Conservation (phyloP, 2,329 filamentous ascomycete species). For the Nemania sp. region DNA sequence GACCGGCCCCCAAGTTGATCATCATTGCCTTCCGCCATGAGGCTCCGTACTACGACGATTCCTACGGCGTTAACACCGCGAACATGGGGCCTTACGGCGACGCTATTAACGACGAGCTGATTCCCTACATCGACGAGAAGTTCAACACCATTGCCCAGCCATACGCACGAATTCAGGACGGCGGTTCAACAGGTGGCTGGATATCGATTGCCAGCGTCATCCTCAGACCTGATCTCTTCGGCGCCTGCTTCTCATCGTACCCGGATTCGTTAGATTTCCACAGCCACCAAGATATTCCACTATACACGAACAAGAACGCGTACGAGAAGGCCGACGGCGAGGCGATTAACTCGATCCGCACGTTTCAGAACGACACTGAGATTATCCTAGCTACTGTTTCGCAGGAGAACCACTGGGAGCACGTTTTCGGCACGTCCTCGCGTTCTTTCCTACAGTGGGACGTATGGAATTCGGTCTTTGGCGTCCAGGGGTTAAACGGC, state of each 20-base stretch:
- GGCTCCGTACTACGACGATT: slow-evolving; percentile 43
- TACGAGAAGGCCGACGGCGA: slow-evolving; percentile 35
- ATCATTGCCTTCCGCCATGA: slow-evolving; percentile 43
- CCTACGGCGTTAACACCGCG: slow-evolving; percentile 43
- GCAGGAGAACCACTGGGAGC: slow-evolving; percentile 46
- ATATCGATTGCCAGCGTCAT: slow-evolving; percentile 40
- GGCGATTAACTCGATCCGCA: slow-evolving; percentile 39
- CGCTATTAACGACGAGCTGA: slow-evolving; percentile 43
- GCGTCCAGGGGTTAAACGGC: slow-evolving; percentile 41
- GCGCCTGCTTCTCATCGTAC: slow-evolving; percentile 45
- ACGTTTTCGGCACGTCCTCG: slow-evolving; percentile 42
- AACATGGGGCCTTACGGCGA: slow-evolving; percentile 44
- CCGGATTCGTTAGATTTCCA: slow-evolving; percentile 43
- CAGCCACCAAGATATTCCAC: slow-evolving; percentile 40
- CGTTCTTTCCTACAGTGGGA: slow-evolving; percentile 44
- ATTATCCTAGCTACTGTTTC: slow-evolving; percentile 34
- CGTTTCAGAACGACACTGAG: slow-evolving; percentile 25
- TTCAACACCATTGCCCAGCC: slow-evolving; percentile 42
- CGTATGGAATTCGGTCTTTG: slow-evolving; percentile 44
- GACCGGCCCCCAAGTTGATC: slow-evolving; percentile 41
- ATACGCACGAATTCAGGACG: slow-evolving; percentile 43
- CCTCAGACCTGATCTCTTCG: slow-evolving; percentile 44
- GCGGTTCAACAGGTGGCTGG: slow-evolving; percentile 44
- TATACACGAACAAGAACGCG: slow-evolving; percentile 42
- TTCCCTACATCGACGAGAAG: slow-evolving; percentile 40